Conservation (phyloP, 805 yeast genomes). For the Clavispora fructus region DNA sequence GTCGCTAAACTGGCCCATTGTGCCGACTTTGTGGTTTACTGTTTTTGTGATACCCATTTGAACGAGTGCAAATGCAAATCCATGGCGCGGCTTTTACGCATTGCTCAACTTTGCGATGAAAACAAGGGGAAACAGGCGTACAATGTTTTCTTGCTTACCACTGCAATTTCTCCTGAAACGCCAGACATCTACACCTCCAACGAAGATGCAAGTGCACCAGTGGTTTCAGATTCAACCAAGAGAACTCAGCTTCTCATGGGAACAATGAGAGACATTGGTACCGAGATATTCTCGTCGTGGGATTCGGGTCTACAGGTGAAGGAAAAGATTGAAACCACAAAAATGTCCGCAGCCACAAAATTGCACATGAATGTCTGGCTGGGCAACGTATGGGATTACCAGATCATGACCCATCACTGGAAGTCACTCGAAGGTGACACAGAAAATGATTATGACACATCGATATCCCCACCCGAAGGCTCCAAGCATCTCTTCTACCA, state of each 20-base stretch:
- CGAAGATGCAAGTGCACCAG: slow-evolving; percentile 7
- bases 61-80: slow-evolving; percentile 12
- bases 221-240: slow-evolving; percentile 9
- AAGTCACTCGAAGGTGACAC: slow-evolving; percentile 4
- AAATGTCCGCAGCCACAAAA: slow-evolving; percentile 75
- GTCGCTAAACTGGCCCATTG: slow-evolving; percentile 71
- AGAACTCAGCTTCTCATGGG: slow-evolving; percentile 16
- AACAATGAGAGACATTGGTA: slow-evolving; percentile 4
- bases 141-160: slow-evolving; percentile 18
- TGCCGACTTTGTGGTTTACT: slow-evolving; percentile 72
- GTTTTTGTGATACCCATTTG: slow-evolving; percentile 4
- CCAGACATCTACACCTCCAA: slow-evolving; percentile 9
- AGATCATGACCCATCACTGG: slow-evolving; percentile 25
- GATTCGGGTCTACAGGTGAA: slow-evolving; percentile 62
- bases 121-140: slow-evolving; percentile 4
- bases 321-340: slow-evolving; percentile 78
- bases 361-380: slow-evolving; percentile 59
- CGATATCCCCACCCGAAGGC: slow-evolving; percentile 1
- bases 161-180: neutral
- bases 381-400: slow-evolving; percentile 77
- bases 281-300: slow-evolving; percentile 36
- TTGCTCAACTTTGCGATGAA: slow-evolving; percentile 29
- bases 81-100: slow-evolving; percentile 29
- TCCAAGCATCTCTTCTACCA: slow-evolving; percentile 7
- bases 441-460: slow-evolving; percentile 4